Evolutionary conservation across 2,329 filamentous ascomycete genomes (phyloP), one percentile per base, ranked within the genome.

Genomic region (Dissoconium aciculare): DNA sequence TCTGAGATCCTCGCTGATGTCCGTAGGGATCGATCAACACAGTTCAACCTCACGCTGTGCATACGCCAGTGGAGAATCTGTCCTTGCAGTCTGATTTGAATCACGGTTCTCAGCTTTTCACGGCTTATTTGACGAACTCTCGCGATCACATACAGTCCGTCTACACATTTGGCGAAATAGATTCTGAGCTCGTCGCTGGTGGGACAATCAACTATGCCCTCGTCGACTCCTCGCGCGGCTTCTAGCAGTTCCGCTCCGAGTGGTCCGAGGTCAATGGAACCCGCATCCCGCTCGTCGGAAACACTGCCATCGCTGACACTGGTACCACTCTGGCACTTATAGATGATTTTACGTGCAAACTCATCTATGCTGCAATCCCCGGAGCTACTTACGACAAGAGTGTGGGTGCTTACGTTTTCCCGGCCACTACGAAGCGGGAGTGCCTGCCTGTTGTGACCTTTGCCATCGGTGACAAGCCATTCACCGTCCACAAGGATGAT

Each of bases 121-220:
- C 74, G 0, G 69, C 64, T 12, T 71, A 71, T 34, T 62, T 79
- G 27, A 71, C 71, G 40, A 69, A 65, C 35, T 62, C 58, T 46
- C 62, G 67, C 15, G 68, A 74, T 44, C 35, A 36, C 9, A 40
- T 45, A 4, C 49, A 21, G 44, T 58, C 34, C 0, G 82, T 79
- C 58, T 82, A 77, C 56, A 81, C 77, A 1, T 81, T 82, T 40
- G 78, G 78, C 12, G 77, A 63, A 51, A 75, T 82, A 45, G 76
- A 81, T 44, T 48, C 75, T 40, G 63, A 67, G n/a, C 63, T 69
- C 0, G 60, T 78, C 28, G 62, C 58, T 32, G 58, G 60, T 3
- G 38, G 42, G 9, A 31, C 37, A 10, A 36, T 47, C 37, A 52
- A 61, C 40, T 82, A 74, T 55, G 66, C 69, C 0, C 58, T 65